Evolutionary conservation across 352 stramenopile genomes (phyloP).

Genomic region (Globisporangium uncinulatum): DNA sequence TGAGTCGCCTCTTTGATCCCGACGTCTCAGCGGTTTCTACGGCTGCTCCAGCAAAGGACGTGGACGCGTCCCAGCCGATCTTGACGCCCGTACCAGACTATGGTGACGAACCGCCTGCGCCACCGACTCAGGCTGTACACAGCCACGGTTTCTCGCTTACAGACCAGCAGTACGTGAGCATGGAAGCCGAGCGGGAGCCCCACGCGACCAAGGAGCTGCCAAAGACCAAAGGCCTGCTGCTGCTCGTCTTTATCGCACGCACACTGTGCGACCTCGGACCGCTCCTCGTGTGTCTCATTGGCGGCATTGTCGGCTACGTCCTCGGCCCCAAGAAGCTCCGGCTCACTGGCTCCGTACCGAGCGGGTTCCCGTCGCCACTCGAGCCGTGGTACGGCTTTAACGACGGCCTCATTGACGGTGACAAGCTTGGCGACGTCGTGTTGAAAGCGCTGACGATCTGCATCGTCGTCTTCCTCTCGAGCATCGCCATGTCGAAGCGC

Average conservation of each 20-base stretch:
- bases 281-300: conserved; percentile 72
- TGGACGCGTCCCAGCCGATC: conserved; percentile 12
- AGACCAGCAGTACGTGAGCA: conserved; percentile 38
- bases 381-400: conserved; percentile 50
- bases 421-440: conserved; percentile 23
- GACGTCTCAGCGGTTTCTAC: conserved; percentile 6
- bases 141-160: conserved; percentile 34
- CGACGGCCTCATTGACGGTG: conserved; percentile 12
- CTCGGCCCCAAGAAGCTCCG: conserved; percentile 61
- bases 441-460: conserved; percentile 71
- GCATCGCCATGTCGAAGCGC: conserved; percentile 84
- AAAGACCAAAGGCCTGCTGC: conserved; percentile 9
- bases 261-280: conserved; percentile 53
- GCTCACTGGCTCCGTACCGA: conserved; percentile 71
- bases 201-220: conserved; percentile 9
- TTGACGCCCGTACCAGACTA: conserved; percentile 8
- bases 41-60: neutral
- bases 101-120: conserved; percentile 3
- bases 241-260: conserved; percentile 12
- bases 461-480: conserved; percentile 92
- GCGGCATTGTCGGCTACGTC: conserved; percentile 61
- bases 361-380: conserved; percentile 46
- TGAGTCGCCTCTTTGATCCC: conserved; percentile 26
- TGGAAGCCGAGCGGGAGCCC: conserved; percentile 15
- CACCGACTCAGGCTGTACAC: conserved; percentile 12